Evolutionary conservation across 768 basidiomycete genomes (phyloP), one percentile per base, ranked within the genome.

Genomic region (Boletus sp.): DNA sequence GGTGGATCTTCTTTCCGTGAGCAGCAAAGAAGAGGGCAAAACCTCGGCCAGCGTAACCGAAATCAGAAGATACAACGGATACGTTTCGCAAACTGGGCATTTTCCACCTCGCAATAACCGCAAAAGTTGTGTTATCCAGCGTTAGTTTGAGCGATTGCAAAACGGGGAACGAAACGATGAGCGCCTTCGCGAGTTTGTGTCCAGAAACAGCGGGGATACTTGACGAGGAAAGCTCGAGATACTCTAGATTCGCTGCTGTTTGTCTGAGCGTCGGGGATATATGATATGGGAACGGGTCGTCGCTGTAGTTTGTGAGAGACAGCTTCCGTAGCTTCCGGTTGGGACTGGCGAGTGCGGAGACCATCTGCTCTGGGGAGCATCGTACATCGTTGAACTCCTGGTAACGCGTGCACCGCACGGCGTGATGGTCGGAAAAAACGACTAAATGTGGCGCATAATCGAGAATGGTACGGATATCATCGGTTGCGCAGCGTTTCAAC

Each of bases 241-340:
- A 88, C 63, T 87, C 85, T 15, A 90, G 75, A 44, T 76, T 76
- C 10, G 73, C 77, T 0, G 83, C 82, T 4, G 80, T 77, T 40
- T 76, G 78, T 47, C 74, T 73, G 46, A 85, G 75, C 40, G 83
- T 76, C 5, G 82, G 82, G 2, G 76, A 81, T 67, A 83, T 79
- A 40, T 81, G 80, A 24, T 77, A 74, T 55, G 83, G 83, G 57
- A 80, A 78, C 2, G 80, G 79, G 1, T 80, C 74, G 50, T 87
- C 85, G 55, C 84, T 86, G 62, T 90, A 90, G 64, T 83, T 88
- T 36, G 88, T 90, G 80, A 86, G 88, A 28, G 82, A 83, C 14
- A 90, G 74, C 30, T 83, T 74, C 5, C 82, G 80, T 36, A 90
- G 75, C 45, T 73, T 71, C 60, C 77, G 80, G 44, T 78, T 75